A percentile compares a stretch with the other conserved stretches of the same genome.
These are phyloP conservation scores for Pseudonitzschia multiseries DNA, from an alignment of 108 stramenopile species.

Conservation along the genomic window DNA sequence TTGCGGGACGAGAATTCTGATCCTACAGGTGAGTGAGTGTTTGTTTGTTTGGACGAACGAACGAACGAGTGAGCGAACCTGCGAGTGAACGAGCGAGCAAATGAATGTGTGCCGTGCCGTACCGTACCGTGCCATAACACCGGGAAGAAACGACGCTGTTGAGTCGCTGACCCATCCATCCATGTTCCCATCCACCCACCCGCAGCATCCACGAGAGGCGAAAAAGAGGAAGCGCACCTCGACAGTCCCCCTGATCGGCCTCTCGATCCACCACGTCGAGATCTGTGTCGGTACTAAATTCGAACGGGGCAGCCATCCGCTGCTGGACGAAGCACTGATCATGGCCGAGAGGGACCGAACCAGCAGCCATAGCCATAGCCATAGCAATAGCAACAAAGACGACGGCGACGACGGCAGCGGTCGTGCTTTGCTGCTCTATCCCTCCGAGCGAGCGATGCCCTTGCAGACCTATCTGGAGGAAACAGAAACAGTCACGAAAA, in stretches of 20 bases:
- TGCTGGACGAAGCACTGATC: background rate
- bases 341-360: background rate
- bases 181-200: background rate
- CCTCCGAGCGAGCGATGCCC: background rate
- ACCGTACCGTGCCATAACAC: no score
- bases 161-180: no score
- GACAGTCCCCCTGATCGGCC: background rate
- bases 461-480: background rate
- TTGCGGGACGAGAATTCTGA: background rate
- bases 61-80: no score
- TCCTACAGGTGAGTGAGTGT: background rate
- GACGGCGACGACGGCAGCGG: background rate
- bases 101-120: no score
- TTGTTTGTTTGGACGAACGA: no score
- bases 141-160: no score
- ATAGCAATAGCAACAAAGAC: background rate
- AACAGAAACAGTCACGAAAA: background rate
- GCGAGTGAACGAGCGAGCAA: background rate
- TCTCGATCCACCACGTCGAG: background rate
- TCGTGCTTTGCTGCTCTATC: background rate
- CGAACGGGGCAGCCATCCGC: background rate
- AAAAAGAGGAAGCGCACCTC: constrained; percentile 7
- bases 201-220: background rate
- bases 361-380: no score
- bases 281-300: background rate